Percentiles rank a stretch among this genome's conserved stretches.
Conservation (phyloP, 202 grass and related monocot species). For the Panicum virgatum region DNA sequence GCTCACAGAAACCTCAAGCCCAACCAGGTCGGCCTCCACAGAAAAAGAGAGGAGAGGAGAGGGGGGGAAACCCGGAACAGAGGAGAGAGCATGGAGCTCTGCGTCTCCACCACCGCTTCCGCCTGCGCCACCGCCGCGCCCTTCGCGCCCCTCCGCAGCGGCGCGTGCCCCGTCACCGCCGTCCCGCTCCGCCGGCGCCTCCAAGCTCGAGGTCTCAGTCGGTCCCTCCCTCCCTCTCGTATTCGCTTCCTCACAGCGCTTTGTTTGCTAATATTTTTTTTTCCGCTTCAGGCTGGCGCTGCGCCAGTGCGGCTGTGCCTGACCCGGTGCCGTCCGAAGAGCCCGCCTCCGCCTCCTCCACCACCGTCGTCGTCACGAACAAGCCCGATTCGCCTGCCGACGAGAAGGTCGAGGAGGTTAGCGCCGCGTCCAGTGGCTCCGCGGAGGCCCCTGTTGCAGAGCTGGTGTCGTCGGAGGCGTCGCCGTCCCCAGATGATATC, state of each 20-base stretch:
- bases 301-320: constrained; percentile 27
- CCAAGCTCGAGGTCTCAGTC: constrained; percentile 7
- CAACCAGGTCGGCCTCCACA: constrained; percentile 25
- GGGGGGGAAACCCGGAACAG: background rate
- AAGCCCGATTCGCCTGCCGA: constrained; percentile 43
- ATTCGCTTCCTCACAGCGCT: background rate
- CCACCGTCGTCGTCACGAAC: constrained; percentile 48
- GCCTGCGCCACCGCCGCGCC: constrained; percentile 31
- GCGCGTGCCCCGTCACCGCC: background rate
- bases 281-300: constrained; percentile 37
- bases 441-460: constrained; percentile 24
- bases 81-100: constrained; percentile 51
- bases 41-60: constrained; percentile 8
- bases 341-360: constrained; percentile 23
- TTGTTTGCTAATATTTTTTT: background rate
- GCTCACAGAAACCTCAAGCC: constrained; percentile 46
- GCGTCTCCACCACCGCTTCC: constrained; percentile 45
- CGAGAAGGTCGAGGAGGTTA: constrained; percentile 25
- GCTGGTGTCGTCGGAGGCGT: constrained; percentile 25
- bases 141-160: constrained; percentile 22
- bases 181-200: background rate
- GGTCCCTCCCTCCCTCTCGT: too few species aligned
- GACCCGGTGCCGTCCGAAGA: constrained; percentile 45
- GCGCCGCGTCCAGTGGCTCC: constrained; percentile 4
- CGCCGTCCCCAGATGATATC: constrained; percentile 21